Evolutionary conservation across 1,139 yeast species (phyloP).

Genomic region (Geotrichum cucujoidarum): DNA sequence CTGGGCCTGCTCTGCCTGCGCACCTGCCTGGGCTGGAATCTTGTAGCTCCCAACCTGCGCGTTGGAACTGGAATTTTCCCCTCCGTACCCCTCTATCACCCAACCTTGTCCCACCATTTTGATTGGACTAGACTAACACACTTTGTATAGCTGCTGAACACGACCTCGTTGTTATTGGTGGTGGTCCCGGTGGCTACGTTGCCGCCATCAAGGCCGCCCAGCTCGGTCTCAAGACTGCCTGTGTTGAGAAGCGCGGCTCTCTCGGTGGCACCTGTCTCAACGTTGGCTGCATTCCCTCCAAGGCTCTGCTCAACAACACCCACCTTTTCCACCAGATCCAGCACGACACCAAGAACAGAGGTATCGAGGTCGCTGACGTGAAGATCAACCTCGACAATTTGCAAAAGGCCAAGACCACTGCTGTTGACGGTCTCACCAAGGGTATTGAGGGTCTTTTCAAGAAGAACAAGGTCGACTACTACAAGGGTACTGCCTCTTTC

Average conservation of each 20-base stretch:
- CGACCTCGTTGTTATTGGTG: conserved; percentile 94
- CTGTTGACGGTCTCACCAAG: conserved; percentile 82
- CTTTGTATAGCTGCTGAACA: conserved; percentile 46
- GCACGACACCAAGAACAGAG: conserved; percentile 80
- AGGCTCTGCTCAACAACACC: conserved; percentile 90
- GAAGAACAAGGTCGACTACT: conserved; percentile 90
- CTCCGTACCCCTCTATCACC: conserved; percentile 4
- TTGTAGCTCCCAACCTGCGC: background rate
- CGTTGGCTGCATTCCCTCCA: conserved; percentile 98
- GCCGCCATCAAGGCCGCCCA: conserved; percentile 99
- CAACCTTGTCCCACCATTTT: background rate
- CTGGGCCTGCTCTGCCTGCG: no score
- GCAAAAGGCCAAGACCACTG: conserved; percentile 88
- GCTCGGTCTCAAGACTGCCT: conserved; percentile 87
- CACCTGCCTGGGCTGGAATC: conserved; percentile 2
- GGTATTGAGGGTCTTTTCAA: conserved; percentile 94
- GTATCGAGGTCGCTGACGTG: conserved; percentile 83
- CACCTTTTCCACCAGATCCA: conserved; percentile 85
- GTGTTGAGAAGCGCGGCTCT: conserved; percentile 92
- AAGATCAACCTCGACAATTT: conserved; percentile 68
- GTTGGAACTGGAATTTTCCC: conserved; percentile 1
- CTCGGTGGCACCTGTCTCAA: conserved; percentile 98
- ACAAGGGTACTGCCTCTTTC: conserved; percentile 89
- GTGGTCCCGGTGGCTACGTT: conserved; percentile 97
- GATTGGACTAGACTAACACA: background rate